Conservation (phyloP, 352 stramenopile genomes). For the Phytopythium cucurbitacearum region DNA sequence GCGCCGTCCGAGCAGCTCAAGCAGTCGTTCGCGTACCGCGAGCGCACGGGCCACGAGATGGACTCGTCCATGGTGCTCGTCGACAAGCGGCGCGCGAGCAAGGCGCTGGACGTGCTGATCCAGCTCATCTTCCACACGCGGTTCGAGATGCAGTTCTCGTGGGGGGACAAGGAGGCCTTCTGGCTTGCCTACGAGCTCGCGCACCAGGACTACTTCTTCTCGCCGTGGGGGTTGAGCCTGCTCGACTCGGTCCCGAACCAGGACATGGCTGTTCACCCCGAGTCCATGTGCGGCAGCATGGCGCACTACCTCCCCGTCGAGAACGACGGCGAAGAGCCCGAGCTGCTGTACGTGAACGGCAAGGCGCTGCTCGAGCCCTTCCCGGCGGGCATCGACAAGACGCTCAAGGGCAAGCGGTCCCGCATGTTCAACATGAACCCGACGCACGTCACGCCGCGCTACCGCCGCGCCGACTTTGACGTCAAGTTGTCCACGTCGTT, state of each 20-base stretch:
- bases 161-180: conserved; percentile 46
- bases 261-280: conserved; percentile 19
- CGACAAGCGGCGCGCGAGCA: conserved; percentile 29
- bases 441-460: conserved; percentile 29
- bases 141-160: conserved; percentile 45
- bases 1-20: conserved; percentile 33
- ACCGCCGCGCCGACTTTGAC: conserved; percentile 20
- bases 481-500: conserved; percentile 21
- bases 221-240: conserved; percentile 31
- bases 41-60: conserved; percentile 39
- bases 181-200: conserved; percentile 53
- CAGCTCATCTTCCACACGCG: conserved; percentile 36
- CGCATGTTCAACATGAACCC: conserved; percentile 40
- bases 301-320: conserved; percentile 36
- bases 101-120: conserved; percentile 36
- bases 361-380: conserved; percentile 33
- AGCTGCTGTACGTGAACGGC: conserved; percentile 28
- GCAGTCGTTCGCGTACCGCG: conserved; percentile 32
- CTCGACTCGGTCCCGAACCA: conserved; percentile 31
- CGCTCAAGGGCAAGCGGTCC: conserved; percentile 22
- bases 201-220: conserved; percentile 50
- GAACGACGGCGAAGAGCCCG: conserved; percentile 9
- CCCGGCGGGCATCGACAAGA: conserved; percentile 25
- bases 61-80: conserved; percentile 58
- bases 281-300: conserved; percentile 40